These are phyloP conservation scores for Elaphomyces granulatus DNA, from an alignment of 495 filamentous ascomycete genomes.

Conservation along the genomic window DNA sequence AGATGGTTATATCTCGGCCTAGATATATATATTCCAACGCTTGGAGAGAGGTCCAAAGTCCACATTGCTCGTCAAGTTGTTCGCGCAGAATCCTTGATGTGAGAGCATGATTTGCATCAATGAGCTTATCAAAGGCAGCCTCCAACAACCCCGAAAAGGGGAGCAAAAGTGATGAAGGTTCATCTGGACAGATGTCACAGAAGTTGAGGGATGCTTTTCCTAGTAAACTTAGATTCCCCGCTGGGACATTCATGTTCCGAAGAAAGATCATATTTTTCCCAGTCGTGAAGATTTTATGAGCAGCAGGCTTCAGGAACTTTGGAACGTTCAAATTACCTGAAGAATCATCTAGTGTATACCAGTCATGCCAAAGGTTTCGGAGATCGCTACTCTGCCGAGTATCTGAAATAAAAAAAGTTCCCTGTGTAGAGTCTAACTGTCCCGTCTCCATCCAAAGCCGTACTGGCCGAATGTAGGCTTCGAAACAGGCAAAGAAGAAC, in stretches of 20 bases:
- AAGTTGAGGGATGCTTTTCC: constrained; percentile 37
- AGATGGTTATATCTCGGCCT: constrained; percentile 49
- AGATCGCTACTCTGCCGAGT: constrained; percentile 41
- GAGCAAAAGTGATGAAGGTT: constrained; percentile 26
- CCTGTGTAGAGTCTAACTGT: constrained; percentile 44
- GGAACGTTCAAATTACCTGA: constrained; percentile 47
- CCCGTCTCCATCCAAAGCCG: constrained; percentile 77
- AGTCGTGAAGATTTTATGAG: constrained; percentile 60
- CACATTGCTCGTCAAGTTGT: constrained; percentile 53
- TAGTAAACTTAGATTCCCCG: constrained; percentile 7
- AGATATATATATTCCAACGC: constrained; percentile 60
- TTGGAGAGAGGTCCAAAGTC: constrained; percentile 49
- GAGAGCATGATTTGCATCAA: constrained; percentile 53
- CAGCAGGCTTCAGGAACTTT: constrained; percentile 53
- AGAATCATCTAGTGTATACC: constrained; percentile 48
- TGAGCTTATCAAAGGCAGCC: constrained; percentile 53
- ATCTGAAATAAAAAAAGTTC: constrained; percentile 60
- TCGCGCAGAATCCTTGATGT: constrained; percentile 48
- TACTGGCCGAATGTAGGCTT: constrained; percentile 68
- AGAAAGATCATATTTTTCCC: constrained; percentile 82
- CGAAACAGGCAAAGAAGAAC: constrained; percentile 72
- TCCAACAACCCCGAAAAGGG: constrained; percentile 67
- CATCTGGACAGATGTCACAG: constrained; percentile 34
- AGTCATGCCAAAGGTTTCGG: constrained; percentile 58
- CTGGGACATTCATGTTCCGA: constrained; percentile 37